Percentiles rank a stretch among this genome's conserved stretches.
Evolutionary conservation across 2,329 filamentous ascomycete genomes (phyloP).

Genomic region (Didymella pinodella): DNA sequence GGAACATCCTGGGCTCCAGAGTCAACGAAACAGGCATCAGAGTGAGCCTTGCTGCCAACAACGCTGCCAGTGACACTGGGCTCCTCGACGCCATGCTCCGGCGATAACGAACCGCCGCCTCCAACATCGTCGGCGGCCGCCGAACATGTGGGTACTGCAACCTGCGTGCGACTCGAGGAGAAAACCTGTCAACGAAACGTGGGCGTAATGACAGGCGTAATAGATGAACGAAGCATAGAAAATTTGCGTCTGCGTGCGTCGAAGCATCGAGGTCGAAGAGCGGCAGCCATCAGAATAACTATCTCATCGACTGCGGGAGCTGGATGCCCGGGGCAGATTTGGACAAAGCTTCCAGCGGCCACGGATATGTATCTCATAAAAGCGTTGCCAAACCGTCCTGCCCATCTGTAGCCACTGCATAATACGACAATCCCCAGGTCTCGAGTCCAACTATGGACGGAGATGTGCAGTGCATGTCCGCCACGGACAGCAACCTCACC

Average conservation of each 20-base stretch:
- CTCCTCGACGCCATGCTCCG: neutral
- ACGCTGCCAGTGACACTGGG: neutral
- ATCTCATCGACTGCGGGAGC: neutral
- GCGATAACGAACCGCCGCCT: constrained; percentile 2
- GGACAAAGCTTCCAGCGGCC: constrained; percentile 5
- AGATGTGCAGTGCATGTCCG: neutral
- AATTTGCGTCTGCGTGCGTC: neutral
- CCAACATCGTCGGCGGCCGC: constrained; percentile 13
- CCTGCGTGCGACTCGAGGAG: constrained; percentile 1
- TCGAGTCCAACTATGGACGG: neutral
- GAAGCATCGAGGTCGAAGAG: neutral
- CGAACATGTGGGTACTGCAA: constrained; percentile 7
- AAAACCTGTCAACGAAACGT: neutral
- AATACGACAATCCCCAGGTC: neutral
- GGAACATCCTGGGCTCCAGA: neutral
- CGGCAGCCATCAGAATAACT: neutral
- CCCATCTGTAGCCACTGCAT: neutral
- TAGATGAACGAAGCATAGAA: neutral
- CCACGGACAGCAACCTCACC: neutral
- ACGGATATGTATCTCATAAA: neutral
- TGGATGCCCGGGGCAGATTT: neutral
- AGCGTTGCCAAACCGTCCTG: neutral
- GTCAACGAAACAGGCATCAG: neutral
- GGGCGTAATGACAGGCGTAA: neutral
- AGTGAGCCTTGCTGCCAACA: neutral